A percentile compares a stretch with the other conserved stretches of the same genome.
Evolutionary conservation across 306 rosid species (phyloP).

Genomic region (Trichosanthes truncata): DNA sequence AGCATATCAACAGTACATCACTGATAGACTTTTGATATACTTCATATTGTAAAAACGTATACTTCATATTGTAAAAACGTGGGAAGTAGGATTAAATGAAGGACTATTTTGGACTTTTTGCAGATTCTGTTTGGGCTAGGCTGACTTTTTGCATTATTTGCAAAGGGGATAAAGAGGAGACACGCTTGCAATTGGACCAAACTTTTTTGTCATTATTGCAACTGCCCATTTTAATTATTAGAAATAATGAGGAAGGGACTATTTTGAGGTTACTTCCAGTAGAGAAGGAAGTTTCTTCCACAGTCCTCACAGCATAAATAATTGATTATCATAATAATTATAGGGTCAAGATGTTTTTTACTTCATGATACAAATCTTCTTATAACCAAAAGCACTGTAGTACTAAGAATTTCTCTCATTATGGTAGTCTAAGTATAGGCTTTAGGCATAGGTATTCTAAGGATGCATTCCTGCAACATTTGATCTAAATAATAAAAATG

Average conservation of each 20-base stretch:
- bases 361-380: neutral
- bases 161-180: too few relatives aligned
- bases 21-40: too few relatives aligned
- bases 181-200: too few relatives aligned
- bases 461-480: neutral
- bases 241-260: neutral
- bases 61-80: too few relatives aligned
- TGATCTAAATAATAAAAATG: neutral
- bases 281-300: neutral
- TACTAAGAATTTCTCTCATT: neutral
- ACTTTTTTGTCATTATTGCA: too few relatives aligned
- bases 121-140: too few relatives aligned
- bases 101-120: too few relatives aligned
- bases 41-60: too few relatives aligned
- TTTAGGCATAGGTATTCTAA: neutral
- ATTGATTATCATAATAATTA: neutral
- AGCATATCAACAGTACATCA: too few relatives aligned
- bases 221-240: neutral
- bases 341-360: neutral
- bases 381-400: neutral
- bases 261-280: neutral
- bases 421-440: neutral
- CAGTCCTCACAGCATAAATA: neutral
- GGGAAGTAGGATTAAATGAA: too few relatives aligned
- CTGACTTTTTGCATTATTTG: too few relatives aligned